Base-by-base conservation (phyloP, 345 rosid genomes). In the Brassica napus region DNA sequence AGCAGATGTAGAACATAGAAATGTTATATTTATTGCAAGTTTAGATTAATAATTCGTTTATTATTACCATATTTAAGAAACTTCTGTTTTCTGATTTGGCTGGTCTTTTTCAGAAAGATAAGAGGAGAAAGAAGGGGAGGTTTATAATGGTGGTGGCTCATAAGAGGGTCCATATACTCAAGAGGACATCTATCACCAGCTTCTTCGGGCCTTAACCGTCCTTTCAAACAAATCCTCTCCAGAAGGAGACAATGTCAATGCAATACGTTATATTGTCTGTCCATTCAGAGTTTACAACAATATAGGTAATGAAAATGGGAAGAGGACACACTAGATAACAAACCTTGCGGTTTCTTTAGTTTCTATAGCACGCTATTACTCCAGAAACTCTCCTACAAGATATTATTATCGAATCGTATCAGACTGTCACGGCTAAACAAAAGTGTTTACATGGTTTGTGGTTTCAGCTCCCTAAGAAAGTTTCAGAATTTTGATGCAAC, bases 311-410 rank as follows among this genome's bases (percentile, higher is more conserved):
- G 28, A 26, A 26, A 60, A 5, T 28, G 47, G 71, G 49, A 68
- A 54, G 57, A 42, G 23, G 67, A 55, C 28, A 30, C 26, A 62
- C 31, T 0, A 63, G 61, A 35, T 60, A 65, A 69, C 75, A 72
- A 66, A 90, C 94, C 94, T 87, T 66, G 74, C 79, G 32, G 58
- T 71, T 12, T 82, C 86, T 66, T 70, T 71, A 35, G 72, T 75
- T 74, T 81, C 86, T 80, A 72, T 79, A 57, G 76, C 24, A 71
- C 28, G 28, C 28, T 26, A 26, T 26, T 26, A 26, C 28, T 26
- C 28, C 28, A 26, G 28, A 26, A 26, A 26, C 2, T 26, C 28
- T 26, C 28, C 28, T 26, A 26, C 28, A 26, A 26, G 28, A 26
- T 6, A 34, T 34, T 31, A 31, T 34, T 34, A 5, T 5, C 37